Evolutionary conservation across 192 early-diverging fungal genomes (phyloP).

Genomic region (Radiomyces spectabilis): DNA sequence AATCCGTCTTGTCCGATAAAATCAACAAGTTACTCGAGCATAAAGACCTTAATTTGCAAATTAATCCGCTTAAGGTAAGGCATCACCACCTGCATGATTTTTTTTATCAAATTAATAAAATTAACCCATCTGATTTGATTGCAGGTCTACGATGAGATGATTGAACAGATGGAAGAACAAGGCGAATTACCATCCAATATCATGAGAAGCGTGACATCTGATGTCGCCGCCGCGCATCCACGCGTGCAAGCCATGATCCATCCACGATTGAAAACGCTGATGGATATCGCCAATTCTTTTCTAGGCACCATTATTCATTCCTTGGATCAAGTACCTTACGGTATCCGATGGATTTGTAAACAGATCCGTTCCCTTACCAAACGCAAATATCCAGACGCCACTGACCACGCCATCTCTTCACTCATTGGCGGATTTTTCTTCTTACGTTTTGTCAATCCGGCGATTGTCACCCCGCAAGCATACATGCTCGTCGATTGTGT

Average conservation of each 20-base stretch:
- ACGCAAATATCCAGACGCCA: conserved; percentile 87
- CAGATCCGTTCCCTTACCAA: conserved; percentile 91
- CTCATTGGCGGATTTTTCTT: conserved; percentile 97
- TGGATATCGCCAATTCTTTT: conserved; percentile 83
- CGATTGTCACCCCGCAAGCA: conserved; percentile 91
- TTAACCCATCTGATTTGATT: not conserved
- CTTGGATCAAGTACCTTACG: conserved; percentile 86
- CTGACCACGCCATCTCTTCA: conserved; percentile 86
- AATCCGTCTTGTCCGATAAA: conserved; percentile 73
- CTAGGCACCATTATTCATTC: conserved; percentile 82
- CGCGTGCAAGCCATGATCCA: conserved; percentile 77
- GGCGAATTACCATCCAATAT: conserved; percentile 47
- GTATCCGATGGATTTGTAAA: conserved; percentile 98
- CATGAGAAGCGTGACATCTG: conserved; percentile 70
- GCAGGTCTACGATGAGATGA: conserved; percentile 72
- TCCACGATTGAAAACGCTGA: conserved; percentile 72
- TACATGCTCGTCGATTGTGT: conserved; percentile 87
- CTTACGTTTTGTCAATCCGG: conserved; percentile 93
- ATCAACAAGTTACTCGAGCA: conserved; percentile 81
- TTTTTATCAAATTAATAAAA: not conserved
- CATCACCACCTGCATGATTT: too few relatives aligned
- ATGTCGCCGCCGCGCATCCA: conserved; percentile 72
- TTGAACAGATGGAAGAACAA: conserved; percentile 64
- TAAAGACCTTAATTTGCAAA: conserved; percentile 83
- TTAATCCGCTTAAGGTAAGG: conserved; percentile 84